Evolutionary conservation across 1,139 yeast species (phyloP), one percentile per base, ranked within the genome.

Genomic region (Suhomyces chickasaworum): DNA sequence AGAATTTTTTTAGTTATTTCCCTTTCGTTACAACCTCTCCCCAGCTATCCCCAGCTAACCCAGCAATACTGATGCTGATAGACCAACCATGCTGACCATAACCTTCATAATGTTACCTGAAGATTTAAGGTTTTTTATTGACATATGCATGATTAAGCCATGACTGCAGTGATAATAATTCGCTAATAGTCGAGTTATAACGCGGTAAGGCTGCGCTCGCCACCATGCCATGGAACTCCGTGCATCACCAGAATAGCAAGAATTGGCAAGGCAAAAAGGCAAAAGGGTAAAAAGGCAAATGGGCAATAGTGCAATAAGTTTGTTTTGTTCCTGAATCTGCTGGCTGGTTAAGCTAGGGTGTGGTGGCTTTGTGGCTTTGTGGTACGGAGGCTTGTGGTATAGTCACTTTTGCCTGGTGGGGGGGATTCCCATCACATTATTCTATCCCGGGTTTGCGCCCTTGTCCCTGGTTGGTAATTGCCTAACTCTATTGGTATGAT

Each of bases 181-280:
- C 37, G 37, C 37, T 35, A 35, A 15, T 21, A n/a, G 37, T 22
- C 17, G 25, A 13, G 22, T 21, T 21, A 10, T 35, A 35, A 15
- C 13, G 18, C 13, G 15, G 23, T 25, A 35, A 23, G 25, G 29
- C 37, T 23, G 37, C 37, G 25, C 16, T 22, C 15, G 29, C 17
- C 37, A n/a, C 25, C 37, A 25, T 17, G 18, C 13, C 30, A 35
- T 35, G 37, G 37, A 35, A 35, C 37, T 35, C 37, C 37, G 37
- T 35, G 37, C 37, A n/a, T n/a, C n/a, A n/a, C n/a, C n/a, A n/a
- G n/a, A n/a, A n/a, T 10, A 35, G 37, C 37, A 35, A 35, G 37
- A 35, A 35, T 21, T 20, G 10, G 25, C 37, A 29, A 13, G 32
- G 32, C n/a, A n/a, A n/a, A n/a, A n/a, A n/a, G n/a, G n/a, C n/a